Base-by-base conservation (phyloP, 208 protist species). In the Angomonas ambiguus region DNA sequence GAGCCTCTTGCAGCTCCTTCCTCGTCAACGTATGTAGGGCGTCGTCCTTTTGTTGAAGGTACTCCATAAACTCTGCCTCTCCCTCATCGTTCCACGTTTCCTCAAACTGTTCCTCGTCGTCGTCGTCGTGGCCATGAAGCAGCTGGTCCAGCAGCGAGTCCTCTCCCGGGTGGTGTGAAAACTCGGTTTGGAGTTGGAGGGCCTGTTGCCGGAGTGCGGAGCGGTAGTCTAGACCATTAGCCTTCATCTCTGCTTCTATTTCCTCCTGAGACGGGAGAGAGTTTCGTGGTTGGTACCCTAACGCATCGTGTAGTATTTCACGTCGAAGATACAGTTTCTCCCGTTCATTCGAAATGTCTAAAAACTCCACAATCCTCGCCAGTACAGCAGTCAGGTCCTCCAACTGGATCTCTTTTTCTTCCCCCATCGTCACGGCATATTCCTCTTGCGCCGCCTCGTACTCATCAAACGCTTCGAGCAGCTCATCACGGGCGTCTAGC, bases 331-430 rank as follows among this genome's bases (percentile, higher is more conserved):
- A 72, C 32, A 93, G 59, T 65, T 88, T 84, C 55, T 93, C 87
- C 4, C 84, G 83, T 27, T 89, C 83, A 51, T 89, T 91, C 10
- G 87, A 91, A 30, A 91, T 87, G 62, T 91, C 87, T 58, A 93
- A 49, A 41, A 91, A 93, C 61, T 91, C 83, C 13, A 81, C 66
- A 31, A 68, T 79, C 16, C 65, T 66, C 18, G 65, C 45, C 20
- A 93, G 64, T 16, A 88, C 61, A n/a, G 66, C 27, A 6, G 48
- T 45, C 38, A 73, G 74, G 53, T 85, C 53, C 25, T 67, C 48
- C 10, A 67, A 49, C 20, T 42, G 55, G 2, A 51, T 58, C 24
- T 56, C 57, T 16, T 67, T 45, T 16, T 63, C 55, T 0, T 57
- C 45, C 34, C 48, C 55, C 0, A 22, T 70, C 2, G 2, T 2